Base-by-base conservation (phyloP, 441 rosid genomes). In the Eruca vesicaria region DNA sequence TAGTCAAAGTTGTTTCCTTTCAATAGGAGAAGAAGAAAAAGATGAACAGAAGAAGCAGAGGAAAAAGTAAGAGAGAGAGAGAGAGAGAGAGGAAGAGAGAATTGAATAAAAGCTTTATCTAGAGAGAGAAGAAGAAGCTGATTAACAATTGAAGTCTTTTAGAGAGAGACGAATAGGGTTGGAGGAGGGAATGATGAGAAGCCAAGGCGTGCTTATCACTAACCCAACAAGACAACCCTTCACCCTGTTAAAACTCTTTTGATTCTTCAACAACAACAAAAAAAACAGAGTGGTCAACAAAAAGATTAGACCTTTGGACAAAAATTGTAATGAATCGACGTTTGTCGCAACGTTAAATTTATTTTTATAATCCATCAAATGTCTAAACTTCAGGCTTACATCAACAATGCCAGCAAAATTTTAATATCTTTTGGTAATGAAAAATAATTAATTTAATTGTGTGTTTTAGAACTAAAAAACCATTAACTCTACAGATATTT, bases 181-280 rank as follows among this genome's bases (percentile, higher is more conserved):
- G 85, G 90, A 86, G 85, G 90, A 86, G 84, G 83, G 90, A 90
- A 89, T 90, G 88, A 90, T 88, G 88, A 88, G 84, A 68, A 87
- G 93, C 89, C 95, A 91, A n/a, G 95, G 88, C 96, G 97, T 88
- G 97, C 91, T 84, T 75, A 84, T 86, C 97, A 91, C 98, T 84
- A 93, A 88, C 86, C 83, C 80, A 76, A 23, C 75, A 80, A 71
- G 63, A 80, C 70, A 68, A 82, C 61, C 69, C 76, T 5, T 3
- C 32, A 23, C 73, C 69, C 82, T 82, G 78, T 80, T 50, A 71
- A 71, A 23, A 52, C 43, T 52, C 33, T 59, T 48, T 32, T 60
- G 60, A 63, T 53, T 60, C 45, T 15, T 59, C 76, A 65, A 31
- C 32, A 53, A 7, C 9, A 76, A 12, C 45, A n/a, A n/a, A n/a